Evolutionary conservation across 164 flowering plant species (phyloP).

Genomic region (Nelumbo lutea): DNA sequence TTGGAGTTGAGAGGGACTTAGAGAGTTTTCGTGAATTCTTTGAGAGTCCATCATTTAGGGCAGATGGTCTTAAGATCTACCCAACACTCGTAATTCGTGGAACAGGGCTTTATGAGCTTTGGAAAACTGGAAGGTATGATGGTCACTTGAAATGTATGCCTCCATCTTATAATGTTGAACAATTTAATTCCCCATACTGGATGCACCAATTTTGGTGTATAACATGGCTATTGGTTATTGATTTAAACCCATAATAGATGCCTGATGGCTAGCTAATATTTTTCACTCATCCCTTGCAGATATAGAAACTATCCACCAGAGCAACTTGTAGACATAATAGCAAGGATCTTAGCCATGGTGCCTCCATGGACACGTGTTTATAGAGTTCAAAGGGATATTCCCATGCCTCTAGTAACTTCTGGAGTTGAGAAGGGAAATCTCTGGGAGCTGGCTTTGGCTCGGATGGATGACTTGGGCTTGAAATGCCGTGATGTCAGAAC

Average conservation of each 20-base stretch:
- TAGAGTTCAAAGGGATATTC: constrained; percentile 97
- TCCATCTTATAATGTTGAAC: not conserved
- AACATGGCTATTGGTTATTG: not conserved
- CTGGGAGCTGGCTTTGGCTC: constrained; percentile 86
- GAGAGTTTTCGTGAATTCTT: constrained; percentile 95
- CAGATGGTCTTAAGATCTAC: constrained; percentile 99
- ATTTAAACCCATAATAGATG: not conserved
- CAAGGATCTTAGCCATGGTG: constrained; percentile 90
- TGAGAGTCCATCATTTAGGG: constrained; percentile 87
- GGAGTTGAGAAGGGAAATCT: constrained; percentile 99
- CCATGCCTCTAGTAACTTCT: constrained; percentile 98
- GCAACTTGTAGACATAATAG: constrained; percentile 94
- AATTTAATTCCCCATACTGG: not conserved
- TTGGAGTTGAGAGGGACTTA: constrained; percentile 95
- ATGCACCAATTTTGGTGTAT: not conserved
- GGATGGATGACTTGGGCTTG: constrained; percentile 96
- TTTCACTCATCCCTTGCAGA: constrained; percentile 31
- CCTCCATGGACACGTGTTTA: constrained; percentile 99
- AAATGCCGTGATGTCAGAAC: constrained; percentile 99
- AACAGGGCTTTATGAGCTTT: constrained; percentile 97
- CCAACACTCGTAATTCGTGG: constrained; percentile 99
- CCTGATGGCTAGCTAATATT: not conserved
- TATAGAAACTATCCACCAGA: constrained; percentile 98
- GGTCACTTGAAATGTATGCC: no score
- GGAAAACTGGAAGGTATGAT: constrained; percentile 96